These are phyloP conservation scores for Kwoniella sp. DNA, from an alignment of 768 basidiomycete species.

Conservation along the genomic window DNA sequence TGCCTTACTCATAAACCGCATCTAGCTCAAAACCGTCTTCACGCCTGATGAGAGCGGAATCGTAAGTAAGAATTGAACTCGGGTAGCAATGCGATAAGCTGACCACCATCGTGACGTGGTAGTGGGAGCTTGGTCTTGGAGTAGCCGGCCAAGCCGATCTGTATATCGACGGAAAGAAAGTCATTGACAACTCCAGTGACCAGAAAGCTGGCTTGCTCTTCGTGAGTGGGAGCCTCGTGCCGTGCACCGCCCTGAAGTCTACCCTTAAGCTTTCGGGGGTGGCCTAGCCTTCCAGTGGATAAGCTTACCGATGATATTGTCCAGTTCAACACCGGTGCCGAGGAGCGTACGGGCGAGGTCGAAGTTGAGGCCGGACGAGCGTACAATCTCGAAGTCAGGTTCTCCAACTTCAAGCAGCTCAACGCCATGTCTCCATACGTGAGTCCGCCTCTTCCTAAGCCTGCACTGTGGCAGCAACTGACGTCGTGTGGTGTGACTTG, in stretches of 20 bases:
- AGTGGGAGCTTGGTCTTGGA: conserved; percentile 38
- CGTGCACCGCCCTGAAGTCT: not conserved
- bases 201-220: conserved; percentile 36
- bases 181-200: conserved; percentile 48
- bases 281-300: no score
- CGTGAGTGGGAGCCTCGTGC: conserved; percentile 14
- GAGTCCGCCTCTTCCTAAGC: conserved; percentile 18
- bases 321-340: conserved; percentile 37
- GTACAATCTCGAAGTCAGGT: conserved; percentile 39
- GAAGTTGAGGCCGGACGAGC: conserved; percentile 28
- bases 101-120: conserved; percentile 54
- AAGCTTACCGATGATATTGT: not conserved
- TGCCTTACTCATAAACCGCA: no score
- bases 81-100: conserved; percentile 37
- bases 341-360: conserved; percentile 30
- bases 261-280: no score
- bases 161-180: conserved; percentile 37
- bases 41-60: conserved; percentile 37
- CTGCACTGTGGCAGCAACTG: no score
- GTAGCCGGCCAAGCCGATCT: conserved; percentile 42
- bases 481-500: no score
- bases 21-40: conserved; percentile 35
- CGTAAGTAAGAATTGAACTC: conserved; percentile 15
- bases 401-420: conserved; percentile 50
- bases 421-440: conserved; percentile 45